These are phyloP conservation scores for Trichoderma harzianum DNA, from an alignment of 2,329 filamentous ascomycete species.

Conservation along the genomic window DNA sequence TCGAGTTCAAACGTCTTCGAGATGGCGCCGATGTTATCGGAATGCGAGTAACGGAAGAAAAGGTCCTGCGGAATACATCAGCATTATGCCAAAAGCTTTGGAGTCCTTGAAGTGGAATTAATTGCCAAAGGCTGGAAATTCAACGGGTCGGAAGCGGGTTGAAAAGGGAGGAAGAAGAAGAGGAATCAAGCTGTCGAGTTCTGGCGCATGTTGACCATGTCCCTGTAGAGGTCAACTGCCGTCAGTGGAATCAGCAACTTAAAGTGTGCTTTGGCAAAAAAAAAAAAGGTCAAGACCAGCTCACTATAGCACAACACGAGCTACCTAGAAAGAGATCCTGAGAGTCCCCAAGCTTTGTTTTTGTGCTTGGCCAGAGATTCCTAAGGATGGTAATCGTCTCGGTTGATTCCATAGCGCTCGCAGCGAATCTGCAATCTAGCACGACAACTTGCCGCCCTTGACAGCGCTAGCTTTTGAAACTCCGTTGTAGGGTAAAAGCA, in stretches of 20 bases:
- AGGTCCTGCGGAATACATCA: neutral
- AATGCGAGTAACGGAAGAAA: neutral
- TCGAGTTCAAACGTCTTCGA: neutral
- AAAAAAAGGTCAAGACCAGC: neutral
- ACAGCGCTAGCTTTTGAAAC: too few species aligned
- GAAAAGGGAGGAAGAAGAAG: neutral
- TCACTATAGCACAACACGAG: neutral
- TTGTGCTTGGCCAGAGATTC: neutral
- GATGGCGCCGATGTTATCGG: neutral
- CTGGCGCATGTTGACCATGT: neutral
- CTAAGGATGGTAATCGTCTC: neutral
- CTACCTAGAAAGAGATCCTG: too few species aligned
- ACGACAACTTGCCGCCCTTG: neutral
- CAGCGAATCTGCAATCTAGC: neutral
- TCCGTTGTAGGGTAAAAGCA: too few species aligned
- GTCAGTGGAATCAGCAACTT: neutral
- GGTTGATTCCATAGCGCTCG: neutral
- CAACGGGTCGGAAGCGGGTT: neutral
- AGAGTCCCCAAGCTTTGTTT: too few species aligned
- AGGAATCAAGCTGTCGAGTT: neutral
- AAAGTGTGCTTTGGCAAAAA: too few species aligned
- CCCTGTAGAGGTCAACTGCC: neutral
- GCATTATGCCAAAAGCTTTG: neutral
- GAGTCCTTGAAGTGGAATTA: neutral
- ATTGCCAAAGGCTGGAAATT: neutral